Percentiles rank a stretch among this genome's conserved stretches.
Evolutionary conservation across 1,139 yeast genomes (phyloP).

Genomic region (Yamadazyma siamensis): DNA sequence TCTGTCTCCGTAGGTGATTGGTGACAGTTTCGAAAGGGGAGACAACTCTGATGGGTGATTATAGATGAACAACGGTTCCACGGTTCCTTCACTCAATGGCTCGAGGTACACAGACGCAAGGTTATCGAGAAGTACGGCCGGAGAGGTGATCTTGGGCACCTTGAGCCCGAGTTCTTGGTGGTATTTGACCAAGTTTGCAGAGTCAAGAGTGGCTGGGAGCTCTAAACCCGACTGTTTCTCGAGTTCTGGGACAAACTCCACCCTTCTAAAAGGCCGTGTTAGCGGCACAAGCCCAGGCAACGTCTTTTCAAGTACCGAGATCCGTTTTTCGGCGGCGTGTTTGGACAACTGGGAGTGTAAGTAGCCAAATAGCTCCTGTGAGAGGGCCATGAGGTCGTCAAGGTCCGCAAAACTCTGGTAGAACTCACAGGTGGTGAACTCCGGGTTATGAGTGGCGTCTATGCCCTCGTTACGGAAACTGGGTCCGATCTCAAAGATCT

Average conservation of each 20-base stretch:
- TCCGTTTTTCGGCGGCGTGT: constrained; percentile 6
- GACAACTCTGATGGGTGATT: constrained; percentile 86
- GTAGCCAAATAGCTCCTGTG: constrained; percentile 53
- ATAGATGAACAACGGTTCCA: constrained; percentile 66
- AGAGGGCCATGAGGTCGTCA: constrained; percentile 67
- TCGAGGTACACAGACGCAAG: constrained; percentile 65
- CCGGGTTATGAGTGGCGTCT: constrained; percentile 97
- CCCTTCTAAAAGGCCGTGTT: constrained; percentile 24
- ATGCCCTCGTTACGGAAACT: constrained; percentile 93
- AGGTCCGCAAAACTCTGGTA: constrained; percentile 95
- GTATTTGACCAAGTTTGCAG: constrained; percentile 37
- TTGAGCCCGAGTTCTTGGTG: constrained; percentile 24
- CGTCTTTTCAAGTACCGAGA: constrained; percentile 11
- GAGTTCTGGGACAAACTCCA: constrained; percentile 61
- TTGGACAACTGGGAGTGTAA: constrained; percentile 25
- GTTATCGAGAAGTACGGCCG: constrained; percentile 60
- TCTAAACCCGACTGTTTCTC: constrained; percentile 41
- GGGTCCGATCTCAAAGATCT: constrained; percentile 81
- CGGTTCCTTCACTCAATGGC: constrained; percentile 34
- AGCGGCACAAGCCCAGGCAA: constrained; percentile 18
- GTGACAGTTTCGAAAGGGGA: constrained; percentile 75
- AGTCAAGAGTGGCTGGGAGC: constrained; percentile 38
- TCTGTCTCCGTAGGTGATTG: constrained; percentile 20
- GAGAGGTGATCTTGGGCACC: constrained; percentile 46
- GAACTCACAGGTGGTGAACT: constrained; percentile 96